phyloP scores from a whole-genome alignment of 768 basidiomycete species.

The Xerocomellus intermedius region DNA sequence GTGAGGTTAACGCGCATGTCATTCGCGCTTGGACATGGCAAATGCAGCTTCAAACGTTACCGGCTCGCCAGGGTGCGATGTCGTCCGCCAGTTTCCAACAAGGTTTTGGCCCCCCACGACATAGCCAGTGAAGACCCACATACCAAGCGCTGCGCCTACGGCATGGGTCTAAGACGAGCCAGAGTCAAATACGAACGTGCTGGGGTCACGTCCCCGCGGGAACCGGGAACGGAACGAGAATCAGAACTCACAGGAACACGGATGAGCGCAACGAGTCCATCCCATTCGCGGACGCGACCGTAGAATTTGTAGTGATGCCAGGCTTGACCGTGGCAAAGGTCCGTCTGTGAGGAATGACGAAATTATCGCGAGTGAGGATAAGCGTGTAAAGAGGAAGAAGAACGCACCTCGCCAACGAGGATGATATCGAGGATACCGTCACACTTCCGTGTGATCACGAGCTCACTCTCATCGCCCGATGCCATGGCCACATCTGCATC shows the following conservation, averaged over 20 bases:
- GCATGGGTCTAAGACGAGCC: constrained; percentile 7
- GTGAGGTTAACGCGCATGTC: neutral
- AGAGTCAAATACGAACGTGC: constrained; percentile 3
- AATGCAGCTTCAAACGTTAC: constrained; percentile 63
- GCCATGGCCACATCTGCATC: constrained; percentile 29
- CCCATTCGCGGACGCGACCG: constrained; percentile 57
- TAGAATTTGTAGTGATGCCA: constrained; percentile 49
- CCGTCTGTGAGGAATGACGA: constrained; percentile 41
- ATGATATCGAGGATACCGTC: constrained; percentile 59
- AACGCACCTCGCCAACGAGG: constrained; percentile 55
- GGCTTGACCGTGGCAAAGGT: constrained; percentile 44
- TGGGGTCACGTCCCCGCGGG: neutral
- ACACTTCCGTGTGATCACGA: constrained; percentile 38
- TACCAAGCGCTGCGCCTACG: constrained; percentile 11
- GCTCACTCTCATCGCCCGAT: constrained; percentile 18
- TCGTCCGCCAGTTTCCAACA: constrained; percentile 69
- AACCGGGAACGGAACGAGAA: neutral
- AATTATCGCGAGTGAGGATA: neutral
- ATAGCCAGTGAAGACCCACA: constrained; percentile 66
- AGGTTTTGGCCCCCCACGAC: constrained; percentile 62
- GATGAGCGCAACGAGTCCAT: constrained; percentile 55
- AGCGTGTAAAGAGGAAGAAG: neutral
- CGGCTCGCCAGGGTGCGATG: constrained; percentile 33
- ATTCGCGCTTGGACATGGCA: constrained; percentile 51
- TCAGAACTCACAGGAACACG: constrained; percentile 35